Evolutionary conservation across 495 filamentous ascomycete genomes (phyloP), one percentile per base, ranked within the genome.

Genomic region (Aspergillus conjunctus): DNA sequence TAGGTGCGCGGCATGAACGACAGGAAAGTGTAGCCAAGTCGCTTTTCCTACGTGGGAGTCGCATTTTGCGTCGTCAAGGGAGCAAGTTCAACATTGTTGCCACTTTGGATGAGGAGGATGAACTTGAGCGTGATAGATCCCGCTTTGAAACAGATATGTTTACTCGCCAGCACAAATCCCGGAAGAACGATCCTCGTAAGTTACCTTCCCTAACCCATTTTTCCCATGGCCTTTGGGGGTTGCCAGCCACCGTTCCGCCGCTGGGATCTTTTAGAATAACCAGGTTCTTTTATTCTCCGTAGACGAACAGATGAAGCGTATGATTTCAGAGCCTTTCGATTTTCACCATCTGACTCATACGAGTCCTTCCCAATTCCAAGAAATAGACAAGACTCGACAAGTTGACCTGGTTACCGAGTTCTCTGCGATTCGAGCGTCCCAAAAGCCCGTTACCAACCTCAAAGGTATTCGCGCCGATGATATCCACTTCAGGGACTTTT

Each of bases 271-370:
- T n/a, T n/a, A 41, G 30, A 54, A 54, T 54, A 53, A 60, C 51
- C 21, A 8, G 12, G 10, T 51, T 32, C 22, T 15, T 49, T 49
- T 32, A 20, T 10, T 20, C 7, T 52, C 44, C 46, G 45, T 57
- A 77, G 73, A 73, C 57, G 71, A 75, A 62, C 73, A 76, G 31
- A 57, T 75, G 51, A 76, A 79, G 61, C 76, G 74, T 44, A 70
- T 79, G 65, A 96, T 96, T 52, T 96, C 92, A 0, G 85, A 83
- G 21, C 92, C 92, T 6, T 96, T 89, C 72, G 89, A 93, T 72
- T 96, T 96, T 66, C 91, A 93, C 64, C 92, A 96, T 71, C 73
- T 96, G 48, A 89, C 88, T 22, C 90, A 95, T 69, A 91, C 88
- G 15, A 83, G 83, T 39, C 85, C 82, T 21, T 75, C 87, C 14